These are phyloP conservation scores for Zasmidium angulare DNA, from an alignment of 2,329 filamentous ascomycete genomes.

Conservation along the genomic window DNA sequence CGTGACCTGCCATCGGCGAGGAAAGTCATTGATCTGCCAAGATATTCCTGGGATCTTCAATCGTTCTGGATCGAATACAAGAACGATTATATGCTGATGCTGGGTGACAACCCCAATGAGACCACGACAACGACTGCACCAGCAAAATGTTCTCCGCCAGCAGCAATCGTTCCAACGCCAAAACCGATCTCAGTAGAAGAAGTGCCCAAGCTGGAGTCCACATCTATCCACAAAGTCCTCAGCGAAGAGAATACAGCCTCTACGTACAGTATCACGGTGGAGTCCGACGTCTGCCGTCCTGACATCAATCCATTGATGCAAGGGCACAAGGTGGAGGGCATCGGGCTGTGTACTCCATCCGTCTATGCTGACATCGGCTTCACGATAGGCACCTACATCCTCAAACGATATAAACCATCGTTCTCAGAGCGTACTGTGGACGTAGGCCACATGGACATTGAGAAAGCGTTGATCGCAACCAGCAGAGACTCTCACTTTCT, in stretches of 20 bases:
- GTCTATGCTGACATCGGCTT: slow-evolving; percentile 38
- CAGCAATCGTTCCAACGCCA: neutral
- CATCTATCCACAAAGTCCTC: slow-evolving; percentile 8
- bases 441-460: slow-evolving; percentile 7
- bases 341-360: slow-evolving; percentile 41
- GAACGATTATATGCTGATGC: slow-evolving; percentile 33
- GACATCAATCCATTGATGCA: slow-evolving; percentile 40
- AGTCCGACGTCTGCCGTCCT: slow-evolving; percentile 42
- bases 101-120: slow-evolving; percentile 5
- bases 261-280: slow-evolving; percentile 30
- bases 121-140: neutral
- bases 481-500: slow-evolving; percentile 3
- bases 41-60: slow-evolving; percentile 35
- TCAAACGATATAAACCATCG: neutral
- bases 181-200: neutral
- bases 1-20: slow-evolving; percentile 43
- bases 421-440: slow-evolving; percentile 4
- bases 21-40: slow-evolving; percentile 46
- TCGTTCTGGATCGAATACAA: slow-evolving; percentile 38
- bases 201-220: slow-evolving; percentile 35
- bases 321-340: slow-evolving; percentile 47
- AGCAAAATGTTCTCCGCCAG: neutral
- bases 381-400: slow-evolving; percentile 30
- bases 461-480: slow-evolving; percentile 6
- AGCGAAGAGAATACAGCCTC: slow-evolving; percentile 1